Evolutionary conservation across 163 green algal species (phyloP), one percentile per base, ranked within the genome.

Genomic region (Chlamydomonas reinhardtii): DNA sequence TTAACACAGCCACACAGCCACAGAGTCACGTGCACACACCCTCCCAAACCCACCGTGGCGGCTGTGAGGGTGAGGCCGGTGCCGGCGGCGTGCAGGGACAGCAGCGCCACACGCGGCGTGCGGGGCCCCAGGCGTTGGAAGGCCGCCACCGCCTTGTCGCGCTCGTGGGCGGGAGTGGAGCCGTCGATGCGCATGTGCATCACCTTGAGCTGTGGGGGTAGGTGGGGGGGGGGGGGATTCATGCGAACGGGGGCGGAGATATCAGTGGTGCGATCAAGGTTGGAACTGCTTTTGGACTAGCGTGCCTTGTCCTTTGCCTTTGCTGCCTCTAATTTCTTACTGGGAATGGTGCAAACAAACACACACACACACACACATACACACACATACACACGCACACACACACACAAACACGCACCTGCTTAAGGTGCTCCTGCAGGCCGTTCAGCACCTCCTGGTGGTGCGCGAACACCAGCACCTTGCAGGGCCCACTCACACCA

Each of bases 391-490:
- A 48, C 39, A 5, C 39, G 39, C 39, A 5, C 39, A 8, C 39
- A 5, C 39, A 8, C 39, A 5, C 39, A 5, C 39, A n/a, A n/a
- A n/a, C 39, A 35, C 62, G 34, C 37, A 81, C 62, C 73, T 68
- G 31, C n/a, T 72, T 71, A 1, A 90, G 66, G 65, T 84, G 61
- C 16, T 68, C 65, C 87, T 93, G 76, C 37, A 95, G 75, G 0
- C 70, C 73, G 70, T 95, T 85, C 81, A 96, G 84, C 72, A 95
- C 89, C 15, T 62, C 73, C 29, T 91, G 75, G 89, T 96, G 94
- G 80, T 96, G 93, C 20, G 82, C 93, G 89, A 96, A 96, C 43
- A 96, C 82, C 34, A 96, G 74, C 54, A 96, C 25, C 88, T 96
- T 96, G 37, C 68, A 80, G 32, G 39, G 35, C 71, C 64, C 56